phyloP scores from a whole-genome alignment of 2,329 filamentous ascomycete species.

The Sporothrix mexicana region DNA sequence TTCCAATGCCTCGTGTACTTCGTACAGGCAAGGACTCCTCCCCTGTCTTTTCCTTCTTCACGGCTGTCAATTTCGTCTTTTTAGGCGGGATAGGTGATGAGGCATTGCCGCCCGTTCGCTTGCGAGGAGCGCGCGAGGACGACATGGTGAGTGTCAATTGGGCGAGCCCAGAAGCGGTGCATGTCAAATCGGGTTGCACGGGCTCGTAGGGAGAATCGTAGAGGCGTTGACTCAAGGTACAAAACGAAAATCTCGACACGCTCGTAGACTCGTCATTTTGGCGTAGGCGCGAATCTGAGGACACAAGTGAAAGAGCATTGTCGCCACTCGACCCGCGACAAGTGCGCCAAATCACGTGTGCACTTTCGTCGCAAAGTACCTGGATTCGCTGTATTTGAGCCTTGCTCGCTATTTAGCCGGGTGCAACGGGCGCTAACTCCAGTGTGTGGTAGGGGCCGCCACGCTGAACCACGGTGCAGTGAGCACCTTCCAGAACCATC shows the following conservation, averaged over 20 bases:
- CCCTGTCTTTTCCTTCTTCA: conserved; percentile 36
- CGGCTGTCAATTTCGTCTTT: conserved; percentile 38
- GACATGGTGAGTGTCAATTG: conserved; percentile 43
- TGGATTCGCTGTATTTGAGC: not conserved
- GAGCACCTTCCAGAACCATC: conserved; percentile 27
- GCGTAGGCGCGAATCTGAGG: not conserved
- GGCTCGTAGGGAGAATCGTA: not conserved
- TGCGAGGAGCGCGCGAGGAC: conserved; percentile 68
- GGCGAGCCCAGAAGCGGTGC: not conserved
- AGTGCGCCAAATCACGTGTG: conserved; percentile 37
- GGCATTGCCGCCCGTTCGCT: conserved; percentile 59
- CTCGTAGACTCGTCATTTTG: not conserved
- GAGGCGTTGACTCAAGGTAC: not conserved
- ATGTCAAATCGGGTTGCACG: not conserved
- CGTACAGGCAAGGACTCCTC: conserved; percentile 2
- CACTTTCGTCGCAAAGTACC: not conserved
- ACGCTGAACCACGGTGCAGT: not conserved
- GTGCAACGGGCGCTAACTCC: not conserved
- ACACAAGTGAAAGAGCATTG: not conserved
- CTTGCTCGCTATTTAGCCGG: not conserved
- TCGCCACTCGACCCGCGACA: conserved; percentile 30
- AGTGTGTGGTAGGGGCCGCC: too few relatives aligned
- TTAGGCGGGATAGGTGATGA: conserved; percentile 49
- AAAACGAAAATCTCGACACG: not conserved
- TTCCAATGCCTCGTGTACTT: not conserved